Conservation (phyloP, 805 yeast genomes). For the Naumovozyma castellii region DNA sequence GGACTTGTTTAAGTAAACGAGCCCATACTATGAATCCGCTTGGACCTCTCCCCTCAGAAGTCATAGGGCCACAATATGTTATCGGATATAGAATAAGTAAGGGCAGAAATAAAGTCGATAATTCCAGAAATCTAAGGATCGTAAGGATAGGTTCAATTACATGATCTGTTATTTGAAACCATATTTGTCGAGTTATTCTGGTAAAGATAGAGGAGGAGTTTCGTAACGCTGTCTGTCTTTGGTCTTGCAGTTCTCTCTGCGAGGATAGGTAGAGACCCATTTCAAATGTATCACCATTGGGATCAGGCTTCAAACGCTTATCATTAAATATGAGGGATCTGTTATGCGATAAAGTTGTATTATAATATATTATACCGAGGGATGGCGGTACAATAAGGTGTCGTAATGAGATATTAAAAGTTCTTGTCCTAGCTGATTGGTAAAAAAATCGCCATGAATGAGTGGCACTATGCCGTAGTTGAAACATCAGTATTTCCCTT, state of each 20-base stretch:
- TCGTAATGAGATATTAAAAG: constrained; percentile 4
- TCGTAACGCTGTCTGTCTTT: constrained; percentile 27
- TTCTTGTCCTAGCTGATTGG: background rate
- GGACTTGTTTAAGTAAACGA: constrained; percentile 46
- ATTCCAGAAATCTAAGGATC: constrained; percentile 56
- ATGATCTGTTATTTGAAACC: constrained; percentile 42
- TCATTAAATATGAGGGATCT: constrained; percentile 6
- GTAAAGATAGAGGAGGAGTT: constrained; percentile 10
- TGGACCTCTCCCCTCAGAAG: constrained; percentile 47
- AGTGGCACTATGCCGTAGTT: constrained; percentile 3
- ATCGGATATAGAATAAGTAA: constrained; percentile 58
- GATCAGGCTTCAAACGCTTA: constrained; percentile 29
- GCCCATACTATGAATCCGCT: constrained; percentile 48
- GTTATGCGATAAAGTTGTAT: background rate
- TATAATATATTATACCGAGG: background rate
- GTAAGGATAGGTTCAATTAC: constrained; percentile 64
- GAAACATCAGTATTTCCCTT: background rate
- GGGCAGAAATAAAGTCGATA: constrained; percentile 61
- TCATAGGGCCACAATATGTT: constrained; percentile 23
- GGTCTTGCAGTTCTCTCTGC: constrained; percentile 40
- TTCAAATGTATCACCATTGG: constrained; percentile 56
- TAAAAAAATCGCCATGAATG: constrained; percentile 7
- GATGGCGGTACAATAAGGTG: background rate
- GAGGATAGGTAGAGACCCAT: constrained; percentile 55
- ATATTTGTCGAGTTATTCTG: constrained; percentile 32